Percentiles rank a stretch among this genome's conserved stretches.
phyloP scores from a whole-genome alignment of 306 rosid species.

The Alnus glutinosa region DNA sequence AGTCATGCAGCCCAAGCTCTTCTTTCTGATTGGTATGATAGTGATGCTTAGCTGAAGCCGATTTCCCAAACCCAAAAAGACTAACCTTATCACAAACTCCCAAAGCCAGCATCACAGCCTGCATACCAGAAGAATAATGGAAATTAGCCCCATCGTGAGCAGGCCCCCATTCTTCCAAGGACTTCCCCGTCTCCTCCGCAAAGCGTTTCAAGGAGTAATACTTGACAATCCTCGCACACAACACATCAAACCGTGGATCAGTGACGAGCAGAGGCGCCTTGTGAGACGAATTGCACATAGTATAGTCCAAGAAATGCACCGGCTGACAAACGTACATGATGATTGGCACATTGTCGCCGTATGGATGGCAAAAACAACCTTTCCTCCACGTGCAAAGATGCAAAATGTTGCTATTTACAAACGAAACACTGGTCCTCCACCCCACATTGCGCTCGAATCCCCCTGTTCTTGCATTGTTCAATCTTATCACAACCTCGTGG shows the following conservation, averaged over 20 bases:
- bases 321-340: constrained; percentile 94
- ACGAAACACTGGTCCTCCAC: constrained; percentile 74
- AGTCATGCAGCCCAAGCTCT: constrained; percentile 89
- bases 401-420: constrained; percentile 85
- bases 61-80: constrained; percentile 87
- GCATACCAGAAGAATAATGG: constrained; percentile 97
- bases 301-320: constrained; percentile 80
- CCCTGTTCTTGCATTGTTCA: constrained; percentile 78
- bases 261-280: constrained; percentile 74
- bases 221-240: constrained; percentile 81
- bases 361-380: constrained; percentile 90
- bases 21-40: constrained; percentile 90
- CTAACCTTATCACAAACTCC: constrained; percentile 88
- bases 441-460: constrained; percentile 68
- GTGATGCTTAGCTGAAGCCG: constrained; percentile 76
- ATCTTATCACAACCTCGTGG: constrained; percentile 73
- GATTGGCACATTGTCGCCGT: constrained; percentile 66
- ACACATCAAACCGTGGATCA: constrained; percentile 77
- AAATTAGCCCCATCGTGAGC: constrained; percentile 75
- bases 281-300: constrained; percentile 69
- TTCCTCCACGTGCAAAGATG: constrained; percentile 85
- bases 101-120: constrained; percentile 87
- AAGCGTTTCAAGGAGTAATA: constrained; percentile 84
- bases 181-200: constrained; percentile 66
- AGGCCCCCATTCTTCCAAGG: constrained; percentile 65